Evolutionary conservation across 2,329 filamentous ascomycete species (phyloP).

Genomic region (Diatrype stigma): DNA sequence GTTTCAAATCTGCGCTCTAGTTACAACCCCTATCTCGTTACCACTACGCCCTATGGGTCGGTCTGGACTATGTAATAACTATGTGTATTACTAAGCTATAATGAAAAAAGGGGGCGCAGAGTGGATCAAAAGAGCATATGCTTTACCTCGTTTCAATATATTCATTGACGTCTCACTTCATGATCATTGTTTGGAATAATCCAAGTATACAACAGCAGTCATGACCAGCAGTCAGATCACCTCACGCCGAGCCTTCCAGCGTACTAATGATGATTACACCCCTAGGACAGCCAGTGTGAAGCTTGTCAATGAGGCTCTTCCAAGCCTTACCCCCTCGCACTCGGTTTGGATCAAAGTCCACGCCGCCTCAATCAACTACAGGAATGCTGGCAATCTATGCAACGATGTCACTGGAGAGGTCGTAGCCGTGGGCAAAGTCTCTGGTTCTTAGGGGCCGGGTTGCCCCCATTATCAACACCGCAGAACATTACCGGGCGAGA

Average conservation of each 20-base stretch:
- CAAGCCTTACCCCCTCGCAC: not conserved
- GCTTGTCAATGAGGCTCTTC: not conserved
- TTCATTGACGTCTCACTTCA: too few species aligned
- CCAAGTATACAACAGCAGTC: not conserved
- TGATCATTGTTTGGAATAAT: too few species aligned
- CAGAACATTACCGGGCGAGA: slow-evolving; percentile 36
- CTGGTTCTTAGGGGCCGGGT: slow-evolving; percentile 33
- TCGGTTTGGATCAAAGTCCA: slow-evolving; percentile 21
- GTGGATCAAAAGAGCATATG: too few species aligned
- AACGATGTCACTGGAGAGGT: slow-evolving; percentile 41
- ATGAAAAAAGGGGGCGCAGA: too few species aligned
- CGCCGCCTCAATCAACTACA: slow-evolving; percentile 31
- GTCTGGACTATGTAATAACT: too few species aligned
- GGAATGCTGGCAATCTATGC: slow-evolving; percentile 30
- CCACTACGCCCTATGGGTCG: too few species aligned
- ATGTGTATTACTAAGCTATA: too few species aligned
- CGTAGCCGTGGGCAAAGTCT: slow-evolving; percentile 27
- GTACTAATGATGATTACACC: slow-evolving; percentile 1
- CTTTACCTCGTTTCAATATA: too few species aligned
- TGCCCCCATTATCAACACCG: slow-evolving; percentile 33
- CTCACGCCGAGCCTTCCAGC: not conserved
- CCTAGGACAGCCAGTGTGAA: not conserved
- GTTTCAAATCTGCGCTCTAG: too few species aligned
- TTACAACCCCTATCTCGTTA: too few species aligned
- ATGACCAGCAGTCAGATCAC: slow-evolving; percentile 4